Base-by-base conservation (phyloP, 2,329 filamentous ascomycete species). In the Claviceps sp. region DNA sequence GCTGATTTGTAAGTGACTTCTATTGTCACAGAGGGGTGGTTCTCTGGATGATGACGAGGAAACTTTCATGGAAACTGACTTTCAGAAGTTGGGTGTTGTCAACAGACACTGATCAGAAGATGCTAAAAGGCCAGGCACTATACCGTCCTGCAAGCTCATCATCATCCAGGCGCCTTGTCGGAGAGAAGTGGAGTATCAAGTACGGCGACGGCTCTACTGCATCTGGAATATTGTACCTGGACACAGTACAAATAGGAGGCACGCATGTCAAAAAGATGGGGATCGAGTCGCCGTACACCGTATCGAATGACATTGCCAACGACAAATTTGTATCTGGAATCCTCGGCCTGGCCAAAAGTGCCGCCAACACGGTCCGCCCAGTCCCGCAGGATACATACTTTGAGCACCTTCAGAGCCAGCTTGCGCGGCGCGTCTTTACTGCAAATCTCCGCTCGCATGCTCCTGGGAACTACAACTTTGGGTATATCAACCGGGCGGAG, bases 151-250 rank as follows among this genome's bases (percentile, higher is more conserved):
- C 63, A 40, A 52, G 66, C 3, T 72, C 73, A 26, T 63, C 53
- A 6, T 73, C 70, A 2, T 68, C 68, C 47, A 72, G 71, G 56
- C 63, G 70, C 45, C 58, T 79, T 48, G 47, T 24, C 0, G 64
- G 63, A 1, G 48, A 63, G 56, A 72, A 65, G 24, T 87, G 82
- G 81, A 64, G 65, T 6, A 82, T 86, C 60, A 67, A 62, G 16
- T 87, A 87, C 58, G 82, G 80, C 24, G 84, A 87, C 57, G 79
- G 79, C 14, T 79, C 78, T 45, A 72, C 72, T 41, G 84, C 84
- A 18, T 71, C 66, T 46, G 84, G 84, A 43, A 74, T 75, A 48
- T 83, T 87, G 51, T 85, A 83, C 65, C 73, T 71, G 34, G 84
- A 87, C 63, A 77, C 71, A 47, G 83, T 87, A 43, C 69, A 70